These are phyloP conservation scores for Candida lessepsii DNA, from an alignment of 805 yeast genomes.

Conservation along the genomic window DNA sequence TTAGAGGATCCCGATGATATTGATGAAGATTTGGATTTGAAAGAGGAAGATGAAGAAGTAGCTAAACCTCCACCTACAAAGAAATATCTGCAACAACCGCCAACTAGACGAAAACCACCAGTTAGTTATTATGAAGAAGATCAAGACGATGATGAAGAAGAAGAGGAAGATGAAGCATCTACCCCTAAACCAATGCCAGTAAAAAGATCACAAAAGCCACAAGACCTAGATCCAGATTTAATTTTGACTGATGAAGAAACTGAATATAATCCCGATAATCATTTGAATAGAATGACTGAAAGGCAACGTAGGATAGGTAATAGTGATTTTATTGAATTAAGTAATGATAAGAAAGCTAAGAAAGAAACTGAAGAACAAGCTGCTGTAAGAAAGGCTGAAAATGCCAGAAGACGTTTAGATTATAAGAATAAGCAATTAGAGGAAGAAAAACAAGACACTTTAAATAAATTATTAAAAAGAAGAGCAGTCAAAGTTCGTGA, in stretches of 20 bases:
- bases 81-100: constrained; percentile 11
- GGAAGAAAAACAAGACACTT: constrained; percentile 89
- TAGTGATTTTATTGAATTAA: constrained; percentile 29
- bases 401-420: constrained; percentile 84
- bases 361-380: constrained; percentile 80
- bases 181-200: constrained; percentile 2
- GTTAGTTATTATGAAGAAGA: constrained; percentile 36
- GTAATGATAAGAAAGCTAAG: constrained; percentile 46
- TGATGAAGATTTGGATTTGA: constrained; percentile 35
- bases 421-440: constrained; percentile 78
- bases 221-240: constrained; percentile 35
- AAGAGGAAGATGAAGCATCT: background rate
- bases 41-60: constrained; percentile 23
- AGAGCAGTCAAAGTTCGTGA: constrained; percentile 73
- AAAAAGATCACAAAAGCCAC: constrained; percentile 19
- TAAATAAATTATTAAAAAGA: constrained; percentile 80
- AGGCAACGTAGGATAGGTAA: constrained; percentile 43
- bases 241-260: constrained; percentile 42
- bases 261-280: constrained; percentile 45
- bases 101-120: constrained; percentile 36
- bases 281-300: constrained; percentile 50
- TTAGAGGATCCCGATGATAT: constrained; percentile 37
- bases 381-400: constrained; percentile 78
- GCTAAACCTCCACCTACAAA: constrained; percentile 10
- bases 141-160: constrained; percentile 21